Evolutionary conservation across 192 early-diverging fungal genomes (phyloP).

Genomic region (Coemansia sp.): DNA sequence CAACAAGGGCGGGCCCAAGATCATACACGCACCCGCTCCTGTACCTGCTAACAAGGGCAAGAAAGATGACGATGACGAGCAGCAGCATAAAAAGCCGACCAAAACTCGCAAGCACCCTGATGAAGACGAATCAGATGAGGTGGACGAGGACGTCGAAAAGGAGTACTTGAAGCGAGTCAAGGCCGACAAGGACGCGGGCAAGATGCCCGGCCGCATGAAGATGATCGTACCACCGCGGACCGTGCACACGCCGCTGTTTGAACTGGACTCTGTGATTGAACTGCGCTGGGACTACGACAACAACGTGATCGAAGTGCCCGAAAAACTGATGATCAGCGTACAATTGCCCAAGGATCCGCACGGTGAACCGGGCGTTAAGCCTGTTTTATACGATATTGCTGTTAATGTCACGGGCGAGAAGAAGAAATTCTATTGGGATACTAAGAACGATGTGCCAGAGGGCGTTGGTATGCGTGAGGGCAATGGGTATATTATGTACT

Average conservation of each 20-base stretch:
- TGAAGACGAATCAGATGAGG: slow-evolving; percentile 26
- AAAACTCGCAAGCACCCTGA: slow-evolving; percentile 45
- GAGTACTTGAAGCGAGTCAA: slow-evolving; percentile 51
- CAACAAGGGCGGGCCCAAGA: slow-evolving; percentile 7
- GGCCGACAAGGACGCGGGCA: slow-evolving; percentile 53
- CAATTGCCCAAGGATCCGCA: slow-evolving; percentile 56
- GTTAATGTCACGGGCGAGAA: slow-evolving; percentile 49
- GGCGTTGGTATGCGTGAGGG: slow-evolving; percentile 58
- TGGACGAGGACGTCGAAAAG: slow-evolving; percentile 36
- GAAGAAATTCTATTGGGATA: slow-evolving; percentile 55
- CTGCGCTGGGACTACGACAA: slow-evolving; percentile 58
- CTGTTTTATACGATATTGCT: slow-evolving; percentile 54
- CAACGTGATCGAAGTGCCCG: slow-evolving; percentile 54
- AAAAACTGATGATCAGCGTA: slow-evolving; percentile 57
- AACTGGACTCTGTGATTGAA: slow-evolving; percentile 55
- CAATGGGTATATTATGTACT: slow-evolving; percentile 55
- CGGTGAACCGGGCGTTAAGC: slow-evolving; percentile 37
- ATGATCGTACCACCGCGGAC: slow-evolving; percentile 56
- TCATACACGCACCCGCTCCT: slow-evolving; percentile 10
- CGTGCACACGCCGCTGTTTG: slow-evolving; percentile 55
- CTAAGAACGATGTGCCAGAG: slow-evolving; percentile 57
- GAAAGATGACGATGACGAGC: slow-evolving; percentile 17
- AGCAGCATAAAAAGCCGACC: slow-evolving; percentile 27
- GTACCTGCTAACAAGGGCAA: slow-evolving; percentile 10
- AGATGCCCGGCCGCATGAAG: slow-evolving; percentile 52